These are phyloP conservation scores for Syncephalastrum contaminatum DNA, from an alignment of 371 early-diverging fungal species.

Conservation along the genomic window DNA sequence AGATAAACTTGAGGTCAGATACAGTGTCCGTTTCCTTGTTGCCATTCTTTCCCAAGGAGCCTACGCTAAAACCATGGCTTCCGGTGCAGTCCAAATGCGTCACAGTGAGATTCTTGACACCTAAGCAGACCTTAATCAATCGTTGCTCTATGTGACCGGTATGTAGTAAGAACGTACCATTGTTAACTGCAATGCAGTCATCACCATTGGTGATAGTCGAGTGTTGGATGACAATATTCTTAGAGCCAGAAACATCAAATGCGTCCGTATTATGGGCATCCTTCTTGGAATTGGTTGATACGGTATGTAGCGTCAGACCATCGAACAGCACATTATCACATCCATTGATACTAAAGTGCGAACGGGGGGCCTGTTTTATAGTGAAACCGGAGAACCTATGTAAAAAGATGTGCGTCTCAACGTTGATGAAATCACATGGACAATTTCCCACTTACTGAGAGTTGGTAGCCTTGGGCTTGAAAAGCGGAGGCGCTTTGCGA, in stretches of 20 bases:
- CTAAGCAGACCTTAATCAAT: no score
- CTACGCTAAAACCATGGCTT: constrained; percentile 39
- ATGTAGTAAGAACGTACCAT: not conserved
- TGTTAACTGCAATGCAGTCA: constrained; percentile 35
- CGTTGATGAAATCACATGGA: no score
- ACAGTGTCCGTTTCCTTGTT: constrained; percentile 17
- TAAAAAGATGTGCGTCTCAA: no score
- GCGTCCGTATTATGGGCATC: constrained; percentile 37
- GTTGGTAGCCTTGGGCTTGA: constrained; percentile 28
- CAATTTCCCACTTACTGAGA: constrained; percentile 8
- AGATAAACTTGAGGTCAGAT: constrained; percentile 17
- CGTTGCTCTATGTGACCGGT: no score
- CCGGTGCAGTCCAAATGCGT: constrained; percentile 22
- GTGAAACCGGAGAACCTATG: constrained; percentile 24
- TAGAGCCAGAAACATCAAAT: constrained; percentile 32
- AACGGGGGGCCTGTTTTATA: constrained; percentile 29
- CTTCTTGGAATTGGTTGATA: constrained; percentile 20
- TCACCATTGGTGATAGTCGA: constrained; percentile 26
- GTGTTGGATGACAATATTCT: constrained; percentile 20
- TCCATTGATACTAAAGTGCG: constrained; percentile 30
- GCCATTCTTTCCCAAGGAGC: constrained; percentile 31
- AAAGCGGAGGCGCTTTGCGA: constrained; percentile 31
- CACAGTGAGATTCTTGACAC: constrained; percentile 28
- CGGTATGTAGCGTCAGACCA: constrained; percentile 20
- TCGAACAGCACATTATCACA: constrained; percentile 25